Evolutionary conservation across 2,329 filamentous ascomycete genomes (phyloP), one percentile per base, ranked within the genome.

Genomic region (Ophiosphaerella korrae): DNA sequence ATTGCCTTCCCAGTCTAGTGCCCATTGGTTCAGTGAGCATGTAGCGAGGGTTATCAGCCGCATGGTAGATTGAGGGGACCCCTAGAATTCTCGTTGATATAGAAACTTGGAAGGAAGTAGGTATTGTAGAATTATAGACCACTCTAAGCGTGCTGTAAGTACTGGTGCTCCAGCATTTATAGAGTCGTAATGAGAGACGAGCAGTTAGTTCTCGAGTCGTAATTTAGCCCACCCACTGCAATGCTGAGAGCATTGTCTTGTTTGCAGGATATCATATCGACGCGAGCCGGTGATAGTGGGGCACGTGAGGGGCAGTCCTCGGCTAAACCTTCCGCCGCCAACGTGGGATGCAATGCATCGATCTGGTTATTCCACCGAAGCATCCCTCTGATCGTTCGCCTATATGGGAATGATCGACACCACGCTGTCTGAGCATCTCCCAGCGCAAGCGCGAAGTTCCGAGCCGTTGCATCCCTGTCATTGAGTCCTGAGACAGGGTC

Each of bases 1-100:
- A 63, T 90, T 90, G 33, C 85, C 86, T 55, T 82, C 77, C 49
- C 55, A 67, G 36, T 66, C 64, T 34, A 66, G 50, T 7, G 57
- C 62, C 63, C 63, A 67, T 42, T 67, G 64, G 42, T 66, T 68
- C 21, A 71, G 56, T 41, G 56, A 59, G 51, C 69, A 70, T n/a
- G 66, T 68, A 12, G 67, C 65, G 3, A 71, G 57, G 11, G 60
- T 66, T 38, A 67, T 55, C 38, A 65, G 53, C 18, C 62, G 54
- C 12, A 53, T 52, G 34, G 31, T 47, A 41, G 11, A 31, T 32
- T 33, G 36, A 42, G 18, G 7, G 24, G 32, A 14, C 24, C 11
- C n/a, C 26, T 33, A 42, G 29, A 14, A 38, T 29, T 3, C 7
- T 29, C 5, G 18, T 21, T 4, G 5, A 21, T 21, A 21, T 21